Base-by-base conservation (phyloP, 2,329 filamentous ascomycete species). In the Chaetothyriales sp. region DNA sequence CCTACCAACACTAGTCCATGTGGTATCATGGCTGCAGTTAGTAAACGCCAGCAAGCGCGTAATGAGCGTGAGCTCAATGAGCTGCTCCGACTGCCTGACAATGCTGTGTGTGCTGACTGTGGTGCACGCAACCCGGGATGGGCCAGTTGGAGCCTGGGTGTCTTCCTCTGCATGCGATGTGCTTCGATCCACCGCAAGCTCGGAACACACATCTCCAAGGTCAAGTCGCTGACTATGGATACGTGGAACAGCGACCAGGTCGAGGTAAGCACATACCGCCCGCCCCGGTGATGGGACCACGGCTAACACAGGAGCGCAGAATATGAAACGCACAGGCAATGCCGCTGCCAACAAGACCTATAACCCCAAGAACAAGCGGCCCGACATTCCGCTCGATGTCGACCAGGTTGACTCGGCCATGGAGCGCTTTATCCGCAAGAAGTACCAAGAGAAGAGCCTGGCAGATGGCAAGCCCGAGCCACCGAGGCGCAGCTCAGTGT, bases 211-310 rank as follows among this genome's bases (percentile, higher is more conserved):
- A 87, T 98, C 56, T 95, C 89, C 59, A 98, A 98, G 68, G 88
- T 98, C 73, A 98, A 98, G 70, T 96, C 89, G 39, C 70, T 98
- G 70, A 96, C 85, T 67, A 96, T 98, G 89, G 92, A 98, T 69
- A 92, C 84, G 59, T 98, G 92, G 92, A 81, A 85, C 47, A 83
- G 83, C 63, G 92, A 96, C 54, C 92, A 98, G 70, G 89, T 98
- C 57, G 92, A 98, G 70, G 89, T 95, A 73, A 32, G 46, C 53
- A 22, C 22, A 48, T 26, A 36, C 42, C 25, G 44, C 45, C 44
- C 12, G 43, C 39, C 25, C 46, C 25, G 32, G 3, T 9, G 1
- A 15, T 12, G 10, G 15, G 10, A 15, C 10, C 32, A 39, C 32
- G 10, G 15, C 32, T 39, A 12, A 39, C 32, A 39, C 32, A 5